A percentile compares a stretch with the other conserved stretches of the same genome.
These are phyloP conservation scores for Trametes gibbosa DNA, from an alignment of 768 basidiomycete species.

Conservation along the genomic window DNA sequence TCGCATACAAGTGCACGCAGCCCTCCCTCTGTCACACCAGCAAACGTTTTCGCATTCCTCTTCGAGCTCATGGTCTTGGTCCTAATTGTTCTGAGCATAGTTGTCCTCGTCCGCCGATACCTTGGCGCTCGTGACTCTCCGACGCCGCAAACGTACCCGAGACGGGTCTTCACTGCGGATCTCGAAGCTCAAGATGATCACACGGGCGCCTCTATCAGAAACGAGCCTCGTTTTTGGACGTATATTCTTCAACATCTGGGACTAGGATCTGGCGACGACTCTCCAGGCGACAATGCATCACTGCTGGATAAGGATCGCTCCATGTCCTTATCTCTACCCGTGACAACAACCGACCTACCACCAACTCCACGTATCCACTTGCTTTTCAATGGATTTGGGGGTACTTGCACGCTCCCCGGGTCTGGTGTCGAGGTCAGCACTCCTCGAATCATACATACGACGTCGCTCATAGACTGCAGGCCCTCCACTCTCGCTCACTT, in stretches of 20 bases:
- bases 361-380: too few relatives aligned
- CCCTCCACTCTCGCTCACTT: too few relatives aligned
- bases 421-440: background rate
- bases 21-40: background rate
- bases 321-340: background rate
- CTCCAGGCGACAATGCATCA: background rate
- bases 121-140: background rate
- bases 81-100: background rate
- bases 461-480: too few relatives aligned
- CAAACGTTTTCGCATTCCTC: background rate
- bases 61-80: conserved; percentile 3
- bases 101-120: background rate
- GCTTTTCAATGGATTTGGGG: too few relatives aligned
- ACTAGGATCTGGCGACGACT: too few relatives aligned
- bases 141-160: background rate
- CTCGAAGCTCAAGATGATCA: background rate
- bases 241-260: background rate
- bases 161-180: background rate
- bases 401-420: too few relatives aligned
- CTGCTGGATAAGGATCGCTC: background rate
- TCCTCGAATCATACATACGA: too few relatives aligned
- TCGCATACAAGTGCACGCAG: too few relatives aligned
- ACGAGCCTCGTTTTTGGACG: background rate
- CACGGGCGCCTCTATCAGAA: background rate
- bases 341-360: too few relatives aligned